Evolutionary conservation across 1,139 yeast species (phyloP), one percentile per base, ranked within the genome.

Genomic region (Taphrina deformans): DNA sequence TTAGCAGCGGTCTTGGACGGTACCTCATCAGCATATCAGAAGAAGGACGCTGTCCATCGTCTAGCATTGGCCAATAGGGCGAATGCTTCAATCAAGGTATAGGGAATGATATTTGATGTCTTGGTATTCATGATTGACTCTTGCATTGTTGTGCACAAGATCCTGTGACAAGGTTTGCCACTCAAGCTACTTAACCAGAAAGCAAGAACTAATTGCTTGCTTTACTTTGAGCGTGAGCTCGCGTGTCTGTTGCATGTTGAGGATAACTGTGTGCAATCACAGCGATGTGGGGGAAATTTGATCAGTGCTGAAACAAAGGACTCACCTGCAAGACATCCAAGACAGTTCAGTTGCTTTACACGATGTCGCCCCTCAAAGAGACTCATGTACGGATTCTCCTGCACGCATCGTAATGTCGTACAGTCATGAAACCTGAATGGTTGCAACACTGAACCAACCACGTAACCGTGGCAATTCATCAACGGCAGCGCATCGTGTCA

Each of bases 1-100:
- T 26, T 66, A n/a, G 58, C 60, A 10, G 67, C 66, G n/a, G 61
- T 66, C 23, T 16, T 56, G 35, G 65, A 66, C 56, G 67, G 67
- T 9, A 66, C 63, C 16, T 58, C 66, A 26, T 16, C 53, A 23
- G 67, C 62, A 46, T 65, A 55, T 50, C 53, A 48, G 26, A 65
- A 56, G 45, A 56, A 50, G 51, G 45, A 40, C 18, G 66, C 55
- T 10, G 62, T 66, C 12, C 67, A 66, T 53, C 48, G 52, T 31
- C 31, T 51, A 44, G 67, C 65, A 16, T 29, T 66, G 60, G 55
- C 53, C 16, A 65, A 50, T 38, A 46, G 62, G 40, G 52, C 64
- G 26, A 66, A 58, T 58, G 63, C 61, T 16, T 41, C 63, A 1
- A 51, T 63, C 41, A 65, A 65, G 41, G 55, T 51, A 16, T 65